Base-by-base conservation (phyloP, 2,329 filamentous ascomycete species). In the Xylaria digitata region DNA sequence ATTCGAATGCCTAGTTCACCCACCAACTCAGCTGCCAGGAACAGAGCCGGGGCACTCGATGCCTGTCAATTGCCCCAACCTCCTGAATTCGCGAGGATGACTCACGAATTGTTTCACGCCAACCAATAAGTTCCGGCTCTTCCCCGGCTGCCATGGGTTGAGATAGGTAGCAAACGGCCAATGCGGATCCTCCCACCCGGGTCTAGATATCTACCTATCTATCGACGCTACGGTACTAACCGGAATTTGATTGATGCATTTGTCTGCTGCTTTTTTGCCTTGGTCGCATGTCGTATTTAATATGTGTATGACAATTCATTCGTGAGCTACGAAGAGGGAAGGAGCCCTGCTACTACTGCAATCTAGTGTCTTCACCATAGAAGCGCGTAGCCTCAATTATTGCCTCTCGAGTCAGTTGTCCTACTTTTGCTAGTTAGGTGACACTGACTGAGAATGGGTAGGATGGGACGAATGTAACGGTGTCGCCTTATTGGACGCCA, bases 51-150 rank as follows among this genome's bases (percentile, higher is more conserved):
- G 57, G 60, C 55, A 64, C 30, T 59, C 32, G 56, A 60, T 40
- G 30, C 55, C 30, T 46, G 37, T 56, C 37, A 11, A 52, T 53
- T 40, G 34, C 45, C 50, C 73, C 67, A 73, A 49, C 70, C 72
- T 65, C 72, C 66, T 71, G 37, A 74, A 71, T 74, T 72, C 23
- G 60, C 58, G 61, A 53, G 63, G 69, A 69, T 76, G 74, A 75
- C 72, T 75, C 74, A 75, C 68, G 37, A 40, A 3, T 65, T 65
- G 64, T 71, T 69, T 73, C 71, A 68, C 70, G 46, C 63, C 68
- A 69, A 26, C 52, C 26, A 49, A 46, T 32, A 50, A 42, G 37
- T 54, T 49, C 63, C 66, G 56, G 59, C 45, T 62, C 55, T 63
- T 66, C 58, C 66, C 61, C 63, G 63, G 57, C 54, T 54, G 32